Percentiles rank a stretch among this genome's conserved stretches.
Evolutionary conservation across 257 asterid genomes (phyloP).

Genomic region (Apocynum venetum): DNA sequence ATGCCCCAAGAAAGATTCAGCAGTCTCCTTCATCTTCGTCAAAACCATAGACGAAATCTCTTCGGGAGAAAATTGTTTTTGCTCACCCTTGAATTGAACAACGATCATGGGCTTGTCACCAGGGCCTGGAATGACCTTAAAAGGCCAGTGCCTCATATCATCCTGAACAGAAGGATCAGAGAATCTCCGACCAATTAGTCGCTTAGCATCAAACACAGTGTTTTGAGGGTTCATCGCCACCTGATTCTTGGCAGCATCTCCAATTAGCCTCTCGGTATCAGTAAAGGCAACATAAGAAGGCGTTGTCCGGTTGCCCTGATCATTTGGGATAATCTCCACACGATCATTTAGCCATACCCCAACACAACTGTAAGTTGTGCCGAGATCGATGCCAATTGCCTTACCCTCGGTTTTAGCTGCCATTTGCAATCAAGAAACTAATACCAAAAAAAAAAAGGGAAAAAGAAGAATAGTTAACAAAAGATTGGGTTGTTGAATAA

Average conservation of each 20-base stretch:
- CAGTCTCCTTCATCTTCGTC: constrained; percentile 17
- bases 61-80: constrained; percentile 11
- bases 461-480: background rate
- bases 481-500: background rate
- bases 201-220: constrained; percentile 12
- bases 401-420: constrained; percentile 7
- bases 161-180: constrained; percentile 11
- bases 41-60: constrained; percentile 12
- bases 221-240: constrained; percentile 10
- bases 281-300: constrained; percentile 18
- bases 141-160: constrained; percentile 13
- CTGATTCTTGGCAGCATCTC: constrained; percentile 16
- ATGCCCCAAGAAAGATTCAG: constrained; percentile 49
- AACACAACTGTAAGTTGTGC: constrained; percentile 16
- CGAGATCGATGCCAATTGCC: constrained; percentile 15
- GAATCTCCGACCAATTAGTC: constrained; percentile 12
- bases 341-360: constrained; percentile 13
- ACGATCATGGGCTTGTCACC: constrained; percentile 17
- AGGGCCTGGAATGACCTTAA: constrained; percentile 5
- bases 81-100: constrained; percentile 4
- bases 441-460: background rate
- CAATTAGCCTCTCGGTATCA: constrained; percentile 8
- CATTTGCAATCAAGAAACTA: background rate
- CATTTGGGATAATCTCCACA: constrained; percentile 11
- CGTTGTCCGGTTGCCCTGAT: constrained; percentile 14